Evolutionary conservation across 2,329 filamentous ascomycete species (phyloP).

Genomic region (Botryotinia globosa): DNA sequence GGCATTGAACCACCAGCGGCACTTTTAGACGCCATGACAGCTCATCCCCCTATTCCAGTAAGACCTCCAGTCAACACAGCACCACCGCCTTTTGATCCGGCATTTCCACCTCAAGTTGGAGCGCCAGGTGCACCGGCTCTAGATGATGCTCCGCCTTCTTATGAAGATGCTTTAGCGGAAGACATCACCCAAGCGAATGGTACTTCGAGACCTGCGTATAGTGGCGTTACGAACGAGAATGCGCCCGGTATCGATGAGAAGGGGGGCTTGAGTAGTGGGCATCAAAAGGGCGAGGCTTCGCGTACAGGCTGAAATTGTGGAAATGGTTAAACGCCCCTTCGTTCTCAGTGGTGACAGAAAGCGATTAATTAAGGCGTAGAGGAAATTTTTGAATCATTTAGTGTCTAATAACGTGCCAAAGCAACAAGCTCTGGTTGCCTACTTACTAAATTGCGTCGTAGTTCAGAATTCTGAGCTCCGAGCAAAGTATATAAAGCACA

Average conservation of each 20-base stretch:
- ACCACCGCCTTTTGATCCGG: constrained; percentile 44
- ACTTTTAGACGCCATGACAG: constrained; percentile 65
- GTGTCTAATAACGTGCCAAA: background rate
- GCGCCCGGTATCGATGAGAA: constrained; percentile 43
- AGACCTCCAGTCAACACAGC: constrained; percentile 31
- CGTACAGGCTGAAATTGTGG: background rate
- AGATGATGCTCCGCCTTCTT: constrained; percentile 87
- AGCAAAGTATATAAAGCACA: background rate
- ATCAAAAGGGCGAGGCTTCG: constrained; percentile 2
- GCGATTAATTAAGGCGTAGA: background rate
- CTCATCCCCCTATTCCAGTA: constrained; percentile 26
- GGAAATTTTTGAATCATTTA: background rate
- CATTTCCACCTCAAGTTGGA: constrained; percentile 59
- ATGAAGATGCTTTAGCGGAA: constrained; percentile 87
- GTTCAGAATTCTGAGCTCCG: background rate
- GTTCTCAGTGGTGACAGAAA: background rate
- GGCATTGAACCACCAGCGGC: constrained; percentile 79
- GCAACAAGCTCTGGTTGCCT: background rate
- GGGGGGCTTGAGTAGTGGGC: constrained; percentile 12
- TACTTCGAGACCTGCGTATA: constrained; percentile 63
- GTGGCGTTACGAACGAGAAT: constrained; percentile 60
- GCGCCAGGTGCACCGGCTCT: constrained; percentile 45
- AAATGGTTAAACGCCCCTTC: too few relatives aligned
- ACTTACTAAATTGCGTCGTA: background rate
- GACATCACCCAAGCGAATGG: constrained; percentile 69